Evolutionary conservation across 352 stramenopile species (phyloP).

Genomic region (Plasmopara muralis): DNA sequence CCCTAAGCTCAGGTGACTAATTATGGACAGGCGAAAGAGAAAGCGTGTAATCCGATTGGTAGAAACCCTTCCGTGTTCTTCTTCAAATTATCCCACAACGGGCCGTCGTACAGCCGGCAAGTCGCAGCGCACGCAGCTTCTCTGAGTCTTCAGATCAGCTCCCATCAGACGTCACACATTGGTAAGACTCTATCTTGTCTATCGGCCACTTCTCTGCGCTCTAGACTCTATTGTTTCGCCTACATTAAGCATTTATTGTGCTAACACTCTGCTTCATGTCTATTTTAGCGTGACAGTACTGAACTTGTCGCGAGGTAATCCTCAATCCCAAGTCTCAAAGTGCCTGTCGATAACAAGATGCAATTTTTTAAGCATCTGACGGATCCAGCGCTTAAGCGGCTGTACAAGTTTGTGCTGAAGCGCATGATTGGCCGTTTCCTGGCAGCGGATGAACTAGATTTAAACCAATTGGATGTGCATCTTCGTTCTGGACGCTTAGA

Average conservation of each 20-base stretch:
- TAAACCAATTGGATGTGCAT: slow-evolving; percentile 84
- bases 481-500: slow-evolving; percentile 68
- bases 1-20: not conserved
- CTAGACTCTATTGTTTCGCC: not conserved
- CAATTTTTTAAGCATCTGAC: slow-evolving; percentile 87
- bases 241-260: slow-evolving; percentile 2
- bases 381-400: slow-evolving; percentile 82
- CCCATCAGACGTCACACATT: not conserved
- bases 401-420: slow-evolving; percentile 90
- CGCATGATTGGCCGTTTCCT: slow-evolving; percentile 85
- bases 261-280: slow-evolving; percentile 8
- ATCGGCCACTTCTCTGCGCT: not conserved
- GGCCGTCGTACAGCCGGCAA: slow-evolving; percentile 13
- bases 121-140: slow-evolving; percentile 11
- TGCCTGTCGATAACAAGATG: slow-evolving; percentile 27
- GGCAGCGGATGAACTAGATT: slow-evolving; percentile 71
- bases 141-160: slow-evolving; percentile 1
- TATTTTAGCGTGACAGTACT: slow-evolving; percentile 11
- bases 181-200: slow-evolving; percentile 4
- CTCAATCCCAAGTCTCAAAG: slow-evolving; percentile 6
- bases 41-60: slow-evolving; percentile 2
- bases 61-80: slow-evolving; percentile 15
- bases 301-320: slow-evolving; percentile 1
- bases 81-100: slow-evolving; percentile 30
- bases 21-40: slow-evolving; percentile 1